phyloP scores from a whole-genome alignment of 1,139 yeast genomes.

The Meyerozyma guilliermondii region DNA sequence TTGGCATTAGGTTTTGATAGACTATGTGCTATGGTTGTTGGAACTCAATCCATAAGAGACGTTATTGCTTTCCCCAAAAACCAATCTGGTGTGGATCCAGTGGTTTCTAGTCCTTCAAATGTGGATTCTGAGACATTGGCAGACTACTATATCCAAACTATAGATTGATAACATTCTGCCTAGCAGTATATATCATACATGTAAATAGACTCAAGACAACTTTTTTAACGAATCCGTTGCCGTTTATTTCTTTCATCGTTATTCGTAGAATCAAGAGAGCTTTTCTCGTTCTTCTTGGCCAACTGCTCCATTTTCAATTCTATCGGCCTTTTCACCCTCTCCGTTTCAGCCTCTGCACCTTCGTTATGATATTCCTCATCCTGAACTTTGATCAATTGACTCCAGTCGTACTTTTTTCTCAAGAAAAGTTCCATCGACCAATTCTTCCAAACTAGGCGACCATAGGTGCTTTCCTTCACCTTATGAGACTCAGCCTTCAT shows the following conservation, averaged over 20 bases:
- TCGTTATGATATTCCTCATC: conserved; percentile 45
- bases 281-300: conserved; percentile 23
- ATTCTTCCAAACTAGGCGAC: conserved; percentile 90
- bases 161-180: background rate
- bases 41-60: conserved; percentile 73
- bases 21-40: conserved; percentile 82
- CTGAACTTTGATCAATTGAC: conserved; percentile 62
- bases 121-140: conserved; percentile 48
- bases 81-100: conserved; percentile 80
- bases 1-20: conserved; percentile 93
- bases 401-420: conserved; percentile 83
- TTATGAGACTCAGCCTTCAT: conserved; percentile 55
- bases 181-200: conserved; percentile 3
- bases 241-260: background rate
- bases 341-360: conserved; percentile 11
- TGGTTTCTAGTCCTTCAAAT: conserved; percentile 77
- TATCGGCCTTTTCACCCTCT: conserved; percentile 33
- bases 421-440: conserved; percentile 80
- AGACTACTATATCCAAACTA: conserved; percentile 39
- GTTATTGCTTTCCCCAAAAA: conserved; percentile 97
- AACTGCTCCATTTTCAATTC: conserved; percentile 41
- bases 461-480: conserved; percentile 82
- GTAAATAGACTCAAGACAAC: background rate
- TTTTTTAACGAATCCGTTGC: background rate
- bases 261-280: conserved; percentile 2